Evolutionary conservation across 176 grass and related monocot species (phyloP).

Genomic region (Phoenix roebelenii): DNA sequence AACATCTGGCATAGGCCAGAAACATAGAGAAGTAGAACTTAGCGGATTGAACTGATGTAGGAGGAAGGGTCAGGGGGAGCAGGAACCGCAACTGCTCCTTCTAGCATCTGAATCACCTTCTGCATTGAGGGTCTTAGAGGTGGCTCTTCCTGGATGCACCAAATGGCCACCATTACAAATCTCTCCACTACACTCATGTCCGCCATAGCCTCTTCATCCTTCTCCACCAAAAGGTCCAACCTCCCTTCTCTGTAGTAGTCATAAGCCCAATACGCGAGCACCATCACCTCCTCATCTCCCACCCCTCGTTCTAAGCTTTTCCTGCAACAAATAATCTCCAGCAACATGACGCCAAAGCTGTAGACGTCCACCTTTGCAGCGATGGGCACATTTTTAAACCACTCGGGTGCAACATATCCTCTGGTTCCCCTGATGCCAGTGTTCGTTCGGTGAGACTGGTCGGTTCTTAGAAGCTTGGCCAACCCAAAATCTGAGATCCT

Average conservation of each 20-base stretch:
- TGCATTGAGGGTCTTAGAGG: conserved; percentile 34
- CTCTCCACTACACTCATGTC: conserved; percentile 20
- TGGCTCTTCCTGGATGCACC: conserved; percentile 59
- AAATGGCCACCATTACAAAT: conserved; percentile 37
- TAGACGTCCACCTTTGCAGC: conserved; percentile 30
- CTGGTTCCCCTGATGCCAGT: conserved; percentile 23
- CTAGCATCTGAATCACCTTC: conserved; percentile 26
- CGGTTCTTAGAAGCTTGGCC: conserved; percentile 25
- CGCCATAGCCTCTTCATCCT: conserved; percentile 15
- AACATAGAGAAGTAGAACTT: too few species aligned
- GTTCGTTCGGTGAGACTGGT: conserved; percentile 21
- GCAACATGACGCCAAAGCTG: conserved; percentile 32
- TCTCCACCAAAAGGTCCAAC: conserved; percentile 7
- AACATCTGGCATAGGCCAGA: too few species aligned
- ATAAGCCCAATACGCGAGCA: conserved; percentile 15
- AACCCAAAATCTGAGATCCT: conserved; percentile 40
- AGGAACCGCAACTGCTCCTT: conserved; percentile 9
- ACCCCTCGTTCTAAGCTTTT: not conserved
- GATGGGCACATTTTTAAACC: conserved; percentile 20
- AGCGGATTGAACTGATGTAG: not conserved
- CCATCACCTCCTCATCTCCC: conserved; percentile 4
- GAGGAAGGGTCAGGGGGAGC: conserved; percentile 30
- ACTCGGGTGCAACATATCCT: conserved; percentile 33
- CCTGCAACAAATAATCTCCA: conserved; percentile 22
- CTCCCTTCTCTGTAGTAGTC: not conserved